These are phyloP conservation scores for Leccinum fallax DNA, from an alignment of 1,284 basidiomycete genomes.

Conservation along the genomic window DNA sequence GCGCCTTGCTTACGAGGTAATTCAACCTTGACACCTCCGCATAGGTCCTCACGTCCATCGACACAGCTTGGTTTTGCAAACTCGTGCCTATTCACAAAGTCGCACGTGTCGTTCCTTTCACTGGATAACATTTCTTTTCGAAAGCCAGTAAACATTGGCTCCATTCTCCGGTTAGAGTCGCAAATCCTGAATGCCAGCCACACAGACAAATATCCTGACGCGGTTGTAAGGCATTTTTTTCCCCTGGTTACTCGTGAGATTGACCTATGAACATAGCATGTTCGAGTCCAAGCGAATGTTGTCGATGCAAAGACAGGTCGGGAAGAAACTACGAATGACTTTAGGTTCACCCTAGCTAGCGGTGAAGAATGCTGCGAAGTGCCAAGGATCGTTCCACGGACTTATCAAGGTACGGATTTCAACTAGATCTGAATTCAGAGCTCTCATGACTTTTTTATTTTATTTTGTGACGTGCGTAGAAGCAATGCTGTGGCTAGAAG, in stretches of 20 bases:
- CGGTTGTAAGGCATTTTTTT: constrained; percentile 48
- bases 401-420: constrained; percentile 57
- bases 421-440: neutral
- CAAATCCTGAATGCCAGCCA: constrained; percentile 61
- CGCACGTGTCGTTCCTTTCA: constrained; percentile 71
- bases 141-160: constrained; percentile 82
- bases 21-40: constrained; percentile 6
- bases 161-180: constrained; percentile 72
- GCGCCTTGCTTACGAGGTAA: constrained; percentile 69
- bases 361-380: constrained; percentile 44
- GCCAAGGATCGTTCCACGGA: constrained; percentile 68
- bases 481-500: constrained; percentile 83
- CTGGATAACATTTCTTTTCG: constrained; percentile 80
- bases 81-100: constrained; percentile 69
- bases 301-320: constrained; percentile 72
- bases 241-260: neutral
- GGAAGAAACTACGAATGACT: constrained; percentile 71
- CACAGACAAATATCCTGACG: constrained; percentile 45
- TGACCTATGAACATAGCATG: constrained; percentile 47
- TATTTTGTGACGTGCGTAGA: constrained; percentile 43
- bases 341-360: constrained; percentile 68
- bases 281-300: constrained; percentile 76
- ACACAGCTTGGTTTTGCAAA: constrained; percentile 74
- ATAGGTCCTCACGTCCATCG: neutral
- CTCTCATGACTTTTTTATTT: neutral